Base-by-base conservation (phyloP, 2,329 filamentous ascomycete species). In the Tricladium varicosporioides region DNA sequence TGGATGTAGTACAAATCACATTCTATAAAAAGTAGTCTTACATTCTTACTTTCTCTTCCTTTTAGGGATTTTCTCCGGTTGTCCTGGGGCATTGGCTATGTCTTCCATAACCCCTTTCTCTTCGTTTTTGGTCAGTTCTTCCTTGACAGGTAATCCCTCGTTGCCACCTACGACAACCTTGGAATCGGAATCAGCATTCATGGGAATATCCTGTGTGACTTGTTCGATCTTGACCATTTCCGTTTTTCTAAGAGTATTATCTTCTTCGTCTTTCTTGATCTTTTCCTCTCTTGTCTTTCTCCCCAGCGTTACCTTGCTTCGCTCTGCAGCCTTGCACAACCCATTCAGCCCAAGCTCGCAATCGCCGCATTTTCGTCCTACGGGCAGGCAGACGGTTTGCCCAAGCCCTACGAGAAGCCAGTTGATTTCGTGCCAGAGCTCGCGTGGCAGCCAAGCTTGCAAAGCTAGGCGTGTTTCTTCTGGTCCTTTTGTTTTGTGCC, bases 331-430 rank as follows among this genome's bases (percentile, higher is more conserved):
- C 69, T 80, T 85, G 74, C 94, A 99, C 57, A 97, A 72, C 2
- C 90, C 90, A 32, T 79, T 79, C 16, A 88, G 76, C 0, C 90
- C 90, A 49, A 97, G 74, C 62, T 89, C 88, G 74, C 94, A 99
- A 49, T 94, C 87, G 15, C 91, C 92, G 74, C 94, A 99, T 64
- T 81, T 84, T 11, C 66, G 55, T 0, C 85, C 86, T 1, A 89
- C 80, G 5, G 87, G 85, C 59, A 87, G 71, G 72, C 87, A 91
- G 27, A 87, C 80, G 1, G 83, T 88, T 74, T 91, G 87, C 1
- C 87, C 87, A 60, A 89, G 78, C 0, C 87, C 87, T n/a, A 91
- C 87, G 14, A 91, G 74, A 62, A 90, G 69, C 72, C 85, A 84
- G 67, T 91, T 91, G 63, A 91, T 89, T 65, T 89, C 85, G 72